phyloP scores from a whole-genome alignment of 768 basidiomycete species.

The Roridomyces roridus region DNA sequence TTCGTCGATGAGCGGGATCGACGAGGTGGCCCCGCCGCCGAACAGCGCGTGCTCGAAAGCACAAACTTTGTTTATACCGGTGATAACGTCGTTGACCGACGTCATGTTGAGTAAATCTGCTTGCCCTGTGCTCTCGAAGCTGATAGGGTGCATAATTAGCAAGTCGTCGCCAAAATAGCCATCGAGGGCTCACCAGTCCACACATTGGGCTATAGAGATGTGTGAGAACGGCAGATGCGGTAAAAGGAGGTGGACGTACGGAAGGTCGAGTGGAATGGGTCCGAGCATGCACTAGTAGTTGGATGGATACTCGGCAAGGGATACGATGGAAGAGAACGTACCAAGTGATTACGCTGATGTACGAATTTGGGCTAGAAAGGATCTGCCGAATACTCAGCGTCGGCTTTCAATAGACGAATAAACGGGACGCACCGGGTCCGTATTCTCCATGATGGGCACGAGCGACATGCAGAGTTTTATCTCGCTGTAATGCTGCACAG shows the following conservation, averaged over 20 bases:
- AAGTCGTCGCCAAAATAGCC: neutral
- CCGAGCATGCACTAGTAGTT: slow-evolving; percentile 63
- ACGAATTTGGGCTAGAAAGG: slow-evolving; percentile 67
- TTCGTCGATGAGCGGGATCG: slow-evolving; percentile 29
- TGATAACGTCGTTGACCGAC: slow-evolving; percentile 54
- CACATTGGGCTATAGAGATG: slow-evolving; percentile 64
- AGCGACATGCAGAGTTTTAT: slow-evolving; percentile 67
- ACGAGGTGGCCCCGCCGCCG: slow-evolving; percentile 51
- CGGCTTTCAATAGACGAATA: neutral
- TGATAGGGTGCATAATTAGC: slow-evolving; percentile 27
- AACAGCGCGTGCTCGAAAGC: slow-evolving; percentile 56
- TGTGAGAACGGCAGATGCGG: slow-evolving; percentile 41
- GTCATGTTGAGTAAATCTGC: slow-evolving; percentile 52
- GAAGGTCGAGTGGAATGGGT: slow-evolving; percentile 47
- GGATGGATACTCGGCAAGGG: no score
- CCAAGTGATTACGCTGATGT: slow-evolving; percentile 60
- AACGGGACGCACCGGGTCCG: slow-evolving; percentile 49
- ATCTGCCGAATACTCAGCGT: slow-evolving; percentile 43
- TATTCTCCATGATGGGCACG: slow-evolving; percentile 61
- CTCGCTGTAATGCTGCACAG: slow-evolving; percentile 48
- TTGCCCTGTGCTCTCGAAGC: slow-evolving; percentile 66
- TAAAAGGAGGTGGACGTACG: neutral
- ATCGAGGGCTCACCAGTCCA: slow-evolving; percentile 57
- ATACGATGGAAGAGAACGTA: neutral
- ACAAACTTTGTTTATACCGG: slow-evolving; percentile 59